Evolutionary conservation across 208 protist genomes (phyloP).

Genomic region (Wallacemonas sp.): DNA sequence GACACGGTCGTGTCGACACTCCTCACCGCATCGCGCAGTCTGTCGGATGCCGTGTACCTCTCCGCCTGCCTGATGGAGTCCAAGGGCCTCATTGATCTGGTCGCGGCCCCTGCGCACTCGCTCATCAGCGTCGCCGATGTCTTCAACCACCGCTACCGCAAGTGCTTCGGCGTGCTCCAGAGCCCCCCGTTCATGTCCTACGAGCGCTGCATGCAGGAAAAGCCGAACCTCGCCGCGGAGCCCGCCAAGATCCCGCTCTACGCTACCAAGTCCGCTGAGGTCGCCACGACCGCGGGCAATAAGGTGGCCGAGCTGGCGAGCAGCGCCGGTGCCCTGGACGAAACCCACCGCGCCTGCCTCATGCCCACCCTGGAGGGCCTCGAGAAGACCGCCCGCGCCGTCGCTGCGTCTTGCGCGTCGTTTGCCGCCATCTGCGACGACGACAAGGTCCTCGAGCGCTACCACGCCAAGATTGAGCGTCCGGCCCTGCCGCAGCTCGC

Average conservation of each 20-base stretch:
- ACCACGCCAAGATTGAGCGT: slow-evolving; percentile 49
- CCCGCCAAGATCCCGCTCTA: slow-evolving; percentile 39
- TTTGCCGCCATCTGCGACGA: slow-evolving; percentile 57
- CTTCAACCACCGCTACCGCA: slow-evolving; percentile 83
- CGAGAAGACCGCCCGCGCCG: slow-evolving; percentile 52
- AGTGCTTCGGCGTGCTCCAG: slow-evolving; percentile 67
- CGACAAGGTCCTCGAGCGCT: slow-evolving; percentile 44
- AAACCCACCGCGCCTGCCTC: slow-evolving; percentile 36
- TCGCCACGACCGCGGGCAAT: slow-evolving; percentile 53
- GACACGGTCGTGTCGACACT: slow-evolving; percentile 45
- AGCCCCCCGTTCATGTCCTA: slow-evolving; percentile 78
- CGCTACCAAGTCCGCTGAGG: slow-evolving; percentile 56
- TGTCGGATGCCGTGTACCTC: slow-evolving; percentile 73
- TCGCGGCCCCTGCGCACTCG: slow-evolving; percentile 41
- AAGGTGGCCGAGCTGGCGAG: slow-evolving; percentile 44
- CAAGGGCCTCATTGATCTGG: slow-evolving; percentile 73
- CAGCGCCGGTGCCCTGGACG: slow-evolving; percentile 29
- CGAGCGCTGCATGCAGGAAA: slow-evolving; percentile 58
- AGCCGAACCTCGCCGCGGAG: slow-evolving; percentile 39
- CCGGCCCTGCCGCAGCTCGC: slow-evolving; percentile 48
- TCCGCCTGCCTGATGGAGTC: slow-evolving; percentile 73
- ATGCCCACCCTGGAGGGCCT: slow-evolving; percentile 38
- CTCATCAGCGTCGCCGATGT: slow-evolving; percentile 65
- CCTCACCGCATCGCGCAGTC: slow-evolving; percentile 58
- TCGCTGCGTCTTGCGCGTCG: slow-evolving; percentile 45